Evolutionary conservation across 345 rosid genomes (phyloP).

Genomic region (Murraya koenigii): DNA sequence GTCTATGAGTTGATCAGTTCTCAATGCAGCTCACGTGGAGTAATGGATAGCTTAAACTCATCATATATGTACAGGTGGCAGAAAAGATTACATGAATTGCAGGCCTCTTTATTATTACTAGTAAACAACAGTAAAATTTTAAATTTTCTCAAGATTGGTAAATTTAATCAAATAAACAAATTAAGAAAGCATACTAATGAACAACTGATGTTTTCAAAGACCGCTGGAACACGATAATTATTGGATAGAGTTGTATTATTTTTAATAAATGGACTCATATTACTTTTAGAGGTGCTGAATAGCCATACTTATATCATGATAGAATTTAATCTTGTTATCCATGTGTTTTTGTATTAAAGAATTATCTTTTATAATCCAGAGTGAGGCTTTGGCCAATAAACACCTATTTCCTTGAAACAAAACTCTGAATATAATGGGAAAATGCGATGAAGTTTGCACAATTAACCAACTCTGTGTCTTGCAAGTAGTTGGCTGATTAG

Average conservation of each 20-base stretch:
- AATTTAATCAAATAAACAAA: background rate
- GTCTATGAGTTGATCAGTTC: background rate
- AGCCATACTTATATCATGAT: background rate
- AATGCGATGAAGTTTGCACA: background rate
- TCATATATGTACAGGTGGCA: background rate
- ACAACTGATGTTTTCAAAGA: background rate
- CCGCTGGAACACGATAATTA: background rate
- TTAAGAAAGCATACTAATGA: background rate
- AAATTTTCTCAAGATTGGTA: background rate
- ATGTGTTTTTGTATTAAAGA: background rate
- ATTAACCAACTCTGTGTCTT: background rate
- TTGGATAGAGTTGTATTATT: too few species aligned
- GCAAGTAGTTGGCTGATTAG: background rate
- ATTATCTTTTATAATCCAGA: background rate
- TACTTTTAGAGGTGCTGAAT: background rate
- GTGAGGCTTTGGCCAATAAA: background rate
- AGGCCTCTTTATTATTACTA: background rate
- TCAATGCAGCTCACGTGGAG: background rate
- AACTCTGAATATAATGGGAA: background rate
- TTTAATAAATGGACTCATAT: background rate
- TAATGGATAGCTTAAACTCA: background rate
- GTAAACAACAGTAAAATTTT: background rate
- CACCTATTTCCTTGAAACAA: background rate
- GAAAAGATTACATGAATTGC: background rate
- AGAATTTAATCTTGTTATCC: background rate